A percentile compares a stretch with the other conserved stretches of the same genome.
phyloP scores from a whole-genome alignment of 129 eudicot species.

The Artemisia annua region DNA sequence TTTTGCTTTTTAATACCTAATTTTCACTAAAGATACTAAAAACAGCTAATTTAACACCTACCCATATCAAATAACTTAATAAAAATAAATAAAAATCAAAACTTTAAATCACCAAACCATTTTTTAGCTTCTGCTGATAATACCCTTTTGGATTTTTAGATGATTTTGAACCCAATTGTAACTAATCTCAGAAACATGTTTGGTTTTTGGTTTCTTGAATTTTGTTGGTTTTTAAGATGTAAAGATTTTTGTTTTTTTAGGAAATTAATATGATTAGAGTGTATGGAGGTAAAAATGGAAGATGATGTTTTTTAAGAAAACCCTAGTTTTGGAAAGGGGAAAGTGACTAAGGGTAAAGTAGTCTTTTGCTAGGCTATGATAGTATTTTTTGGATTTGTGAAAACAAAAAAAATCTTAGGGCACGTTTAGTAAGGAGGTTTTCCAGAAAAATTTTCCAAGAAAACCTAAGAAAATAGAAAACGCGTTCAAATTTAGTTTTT shows the following conservation, averaged over 20 bases:
- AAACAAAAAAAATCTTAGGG: too few species aligned
- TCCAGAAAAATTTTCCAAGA: too few species aligned
- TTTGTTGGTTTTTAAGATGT: not conserved
- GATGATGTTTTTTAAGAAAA: too few species aligned
- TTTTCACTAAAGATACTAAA: too few species aligned
- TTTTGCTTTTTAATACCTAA: too few species aligned
- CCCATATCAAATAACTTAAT: not conserved
- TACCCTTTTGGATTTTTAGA: slow-evolving; percentile 17
- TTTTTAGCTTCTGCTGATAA: not conserved
- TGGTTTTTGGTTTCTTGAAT: slow-evolving; percentile 16
- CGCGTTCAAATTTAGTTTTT: too few species aligned
- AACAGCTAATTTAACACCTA: too few species aligned
- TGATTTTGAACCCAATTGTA: slow-evolving; percentile 28
- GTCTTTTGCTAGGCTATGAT: slow-evolving; percentile 19
- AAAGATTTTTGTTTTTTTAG: slow-evolving; percentile 13
- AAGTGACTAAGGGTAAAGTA: slow-evolving; percentile 28
- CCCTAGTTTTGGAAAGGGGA: slow-evolving; percentile 34
- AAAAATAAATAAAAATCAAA: slow-evolving; percentile 8
- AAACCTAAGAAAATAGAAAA: too few species aligned
- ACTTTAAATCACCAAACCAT: not conserved
- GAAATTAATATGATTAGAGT: slow-evolving; percentile 2
- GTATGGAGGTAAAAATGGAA: slow-evolving; percentile 21
- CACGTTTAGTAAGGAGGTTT: too few species aligned
- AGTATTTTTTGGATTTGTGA: slow-evolving; percentile 29
- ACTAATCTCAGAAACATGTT: slow-evolving; percentile 34